Conservation (phyloP, 176 grass and related monocot species). For the Oryza rufipogon region DNA sequence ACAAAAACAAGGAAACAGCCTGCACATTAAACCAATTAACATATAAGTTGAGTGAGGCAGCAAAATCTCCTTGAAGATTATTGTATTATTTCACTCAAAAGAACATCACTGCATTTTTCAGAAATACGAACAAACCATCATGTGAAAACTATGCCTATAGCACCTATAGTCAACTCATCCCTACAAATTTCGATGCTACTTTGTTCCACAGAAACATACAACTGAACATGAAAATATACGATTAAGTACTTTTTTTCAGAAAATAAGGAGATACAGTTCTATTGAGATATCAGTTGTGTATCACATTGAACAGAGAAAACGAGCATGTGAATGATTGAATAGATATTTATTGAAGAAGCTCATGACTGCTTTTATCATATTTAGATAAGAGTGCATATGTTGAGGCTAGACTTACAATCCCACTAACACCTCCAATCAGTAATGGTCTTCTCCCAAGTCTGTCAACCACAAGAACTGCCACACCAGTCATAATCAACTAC, state of each 20-base stretch:
- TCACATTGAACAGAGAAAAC: background rate
- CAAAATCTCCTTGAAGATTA: constrained; percentile 10
- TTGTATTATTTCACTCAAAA: background rate
- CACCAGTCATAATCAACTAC: constrained; percentile 90
- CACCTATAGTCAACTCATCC: background rate
- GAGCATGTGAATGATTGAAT: background rate
- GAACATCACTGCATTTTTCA: background rate
- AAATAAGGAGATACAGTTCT: background rate
- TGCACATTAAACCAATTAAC: constrained; percentile 46
- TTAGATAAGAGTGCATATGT: constrained; percentile 30
- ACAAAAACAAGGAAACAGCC: constrained; percentile 76
- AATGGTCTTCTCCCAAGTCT: constrained; percentile 89
- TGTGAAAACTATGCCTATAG: background rate
- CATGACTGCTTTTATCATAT: background rate
- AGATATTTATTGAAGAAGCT: background rate
- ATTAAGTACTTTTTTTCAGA: background rate
- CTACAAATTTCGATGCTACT: background rate
- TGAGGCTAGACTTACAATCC: constrained; percentile 71
- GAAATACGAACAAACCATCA: constrained; percentile 1
- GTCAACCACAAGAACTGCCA: constrained; percentile 83
- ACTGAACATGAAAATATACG: background rate
- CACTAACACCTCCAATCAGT: constrained; percentile 93
- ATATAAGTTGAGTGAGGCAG: constrained; percentile 9
- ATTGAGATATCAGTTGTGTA: background rate
- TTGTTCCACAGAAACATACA: constrained; percentile 6